Evolutionary conservation across 2,329 filamentous ascomycete species (phyloP).

Genomic region (Hypoxylon sp.): DNA sequence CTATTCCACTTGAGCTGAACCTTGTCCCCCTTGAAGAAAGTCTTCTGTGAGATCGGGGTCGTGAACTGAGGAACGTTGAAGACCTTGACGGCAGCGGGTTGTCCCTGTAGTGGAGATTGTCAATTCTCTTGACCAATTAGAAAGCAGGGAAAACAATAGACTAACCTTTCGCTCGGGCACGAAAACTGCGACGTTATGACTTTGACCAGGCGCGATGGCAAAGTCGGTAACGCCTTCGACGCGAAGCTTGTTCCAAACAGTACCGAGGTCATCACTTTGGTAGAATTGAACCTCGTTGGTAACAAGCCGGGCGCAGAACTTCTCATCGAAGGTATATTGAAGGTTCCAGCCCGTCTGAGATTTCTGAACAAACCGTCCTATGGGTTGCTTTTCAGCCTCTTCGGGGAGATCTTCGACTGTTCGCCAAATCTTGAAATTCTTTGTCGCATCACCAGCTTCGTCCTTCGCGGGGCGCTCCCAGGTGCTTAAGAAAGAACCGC

Average conservation of each 20-base stretch:
- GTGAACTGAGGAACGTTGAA: slow-evolving; percentile 93
- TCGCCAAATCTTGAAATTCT: slow-evolving; percentile 98
- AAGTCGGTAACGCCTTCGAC: slow-evolving; percentile 93
- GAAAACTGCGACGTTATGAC: slow-evolving; percentile 94
- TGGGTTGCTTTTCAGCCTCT: slow-evolving; percentile 76
- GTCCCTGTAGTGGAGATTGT: slow-evolving; percentile 72
- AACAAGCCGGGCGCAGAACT: slow-evolving; percentile 91
- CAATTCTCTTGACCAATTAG: slow-evolving; percentile 12
- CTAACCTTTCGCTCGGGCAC: slow-evolving; percentile 93
- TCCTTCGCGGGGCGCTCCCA: slow-evolving; percentile 97
- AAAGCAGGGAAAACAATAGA: slow-evolving; percentile 12
- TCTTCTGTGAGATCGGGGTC: slow-evolving; percentile 92
- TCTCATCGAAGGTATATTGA: slow-evolving; percentile 95
- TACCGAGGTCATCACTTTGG: slow-evolving; percentile 85
- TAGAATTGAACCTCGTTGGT: slow-evolving; percentile 99
- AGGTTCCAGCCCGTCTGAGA: slow-evolving; percentile 96
- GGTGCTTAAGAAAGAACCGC: slow-evolving; percentile 93
- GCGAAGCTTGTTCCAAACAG: slow-evolving; percentile 94
- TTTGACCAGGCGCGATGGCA: slow-evolving; percentile 89
- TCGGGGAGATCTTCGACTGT: slow-evolving; percentile 79
- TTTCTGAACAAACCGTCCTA: slow-evolving; percentile 96
- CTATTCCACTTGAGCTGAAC: slow-evolving; percentile 99
- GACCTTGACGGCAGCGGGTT: slow-evolving; percentile 93
- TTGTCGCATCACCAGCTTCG: slow-evolving; percentile 90
- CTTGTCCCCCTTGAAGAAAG: slow-evolving; percentile 99